Percentiles rank a stretch among this genome's conserved stretches.
phyloP scores from a whole-genome alignment of 345 rosid species.

The Mallotus nudiflorus region DNA sequence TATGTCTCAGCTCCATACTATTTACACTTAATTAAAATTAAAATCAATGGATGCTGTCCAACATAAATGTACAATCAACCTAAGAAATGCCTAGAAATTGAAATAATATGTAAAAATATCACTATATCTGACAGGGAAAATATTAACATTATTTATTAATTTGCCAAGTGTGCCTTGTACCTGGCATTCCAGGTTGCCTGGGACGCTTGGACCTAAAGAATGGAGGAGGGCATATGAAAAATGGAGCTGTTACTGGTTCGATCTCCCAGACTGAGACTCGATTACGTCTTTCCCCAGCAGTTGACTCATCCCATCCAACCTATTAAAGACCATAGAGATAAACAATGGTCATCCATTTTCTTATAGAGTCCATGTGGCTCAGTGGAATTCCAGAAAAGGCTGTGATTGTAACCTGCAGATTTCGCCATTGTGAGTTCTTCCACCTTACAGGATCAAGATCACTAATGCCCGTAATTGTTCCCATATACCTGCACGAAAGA shows the following conservation, averaged over 20 bases:
- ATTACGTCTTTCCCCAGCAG: constrained; percentile 76
- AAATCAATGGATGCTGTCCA: constrained; percentile 1
- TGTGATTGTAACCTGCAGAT: constrained; percentile 62
- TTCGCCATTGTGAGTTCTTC: constrained; percentile 98
- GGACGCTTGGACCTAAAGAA: constrained; percentile 79
- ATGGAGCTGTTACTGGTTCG: constrained; percentile 91
- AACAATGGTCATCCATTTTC: neutral
- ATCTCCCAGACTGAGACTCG: constrained; percentile 97
- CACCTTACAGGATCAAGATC: constrained; percentile 91
- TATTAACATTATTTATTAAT: neutral
- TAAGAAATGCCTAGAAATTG: constrained; percentile 4
- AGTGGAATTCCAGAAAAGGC: neutral
- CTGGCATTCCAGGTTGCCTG: constrained; percentile 82
- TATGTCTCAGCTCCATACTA: neutral
- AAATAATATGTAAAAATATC: neutral
- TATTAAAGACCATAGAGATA: constrained; percentile 25
- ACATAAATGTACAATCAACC: constrained; percentile 13
- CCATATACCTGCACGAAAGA: constrained; percentile 80
- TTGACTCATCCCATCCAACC: constrained; percentile 99
- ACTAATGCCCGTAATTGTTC: constrained; percentile 81
- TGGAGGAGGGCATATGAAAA: constrained; percentile 90
- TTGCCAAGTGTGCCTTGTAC: constrained; percentile 30
- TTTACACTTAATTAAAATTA: neutral
- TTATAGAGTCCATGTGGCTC: neutral
- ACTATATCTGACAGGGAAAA: neutral